A percentile compares a stretch with the other conserved stretches of the same genome.
Conservation (phyloP, 1,284 basidiomycete genomes). For the Singerocomus rubriflavus region DNA sequence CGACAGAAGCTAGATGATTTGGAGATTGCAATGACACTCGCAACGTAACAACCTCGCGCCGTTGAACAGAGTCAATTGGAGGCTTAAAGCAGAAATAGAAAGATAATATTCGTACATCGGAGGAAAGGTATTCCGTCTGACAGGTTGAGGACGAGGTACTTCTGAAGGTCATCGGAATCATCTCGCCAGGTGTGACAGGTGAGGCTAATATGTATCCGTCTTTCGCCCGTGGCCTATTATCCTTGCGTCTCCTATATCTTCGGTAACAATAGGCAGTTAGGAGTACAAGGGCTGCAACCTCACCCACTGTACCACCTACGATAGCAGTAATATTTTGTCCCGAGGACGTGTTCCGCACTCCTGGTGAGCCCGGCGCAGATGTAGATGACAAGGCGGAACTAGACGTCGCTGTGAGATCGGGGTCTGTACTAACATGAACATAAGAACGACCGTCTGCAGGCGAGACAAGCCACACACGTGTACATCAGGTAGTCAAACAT, state of each 20-base stretch:
- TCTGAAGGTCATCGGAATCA: too few species aligned
- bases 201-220: too few species aligned
- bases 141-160: too few species aligned
- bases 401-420: background rate
- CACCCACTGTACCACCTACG: constrained; percentile 9
- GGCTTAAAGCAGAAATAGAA: too few species aligned
- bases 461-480: constrained; percentile 3
- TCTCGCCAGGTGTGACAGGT: too few species aligned
- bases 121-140: too few species aligned
- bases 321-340: constrained; percentile 1
- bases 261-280: background rate
- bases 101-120: too few species aligned
- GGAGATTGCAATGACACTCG: background rate
- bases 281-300: background rate
- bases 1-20: too few species aligned
- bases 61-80: too few species aligned
- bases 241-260: background rate
- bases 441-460: background rate
- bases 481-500: constrained; percentile 21
- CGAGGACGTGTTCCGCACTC: background rate
- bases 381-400: background rate
- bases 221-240: too few species aligned
- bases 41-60: too few species aligned
- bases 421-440: constrained; percentile 3
- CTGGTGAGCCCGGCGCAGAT: background rate